Percentiles rank a stretch among this genome's conserved stretches.
These are phyloP conservation scores for Aspergillus cristatus DNA, from an alignment of 495 filamentous ascomycete genomes.

Conservation along the genomic window DNA sequence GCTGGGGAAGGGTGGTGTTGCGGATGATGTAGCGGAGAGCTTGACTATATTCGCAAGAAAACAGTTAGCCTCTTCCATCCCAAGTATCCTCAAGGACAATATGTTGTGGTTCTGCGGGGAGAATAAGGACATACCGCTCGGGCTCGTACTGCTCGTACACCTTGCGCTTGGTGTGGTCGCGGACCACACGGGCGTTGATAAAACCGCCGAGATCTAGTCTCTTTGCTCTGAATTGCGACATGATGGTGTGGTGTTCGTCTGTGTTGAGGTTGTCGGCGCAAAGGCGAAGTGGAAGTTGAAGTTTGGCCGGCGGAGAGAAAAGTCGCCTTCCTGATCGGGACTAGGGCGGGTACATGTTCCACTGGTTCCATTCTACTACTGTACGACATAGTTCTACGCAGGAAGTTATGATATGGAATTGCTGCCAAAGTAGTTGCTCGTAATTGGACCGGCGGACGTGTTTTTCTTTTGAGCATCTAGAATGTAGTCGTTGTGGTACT, in stretches of 20 bases:
- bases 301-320: conserved; percentile 16
- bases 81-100: background rate
- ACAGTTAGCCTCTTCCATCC: conserved; percentile 1
- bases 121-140: conserved; percentile 70
- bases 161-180: conserved; percentile 92
- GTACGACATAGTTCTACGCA: no score
- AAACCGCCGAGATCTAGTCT: conserved; percentile 80
- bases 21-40: conserved; percentile 90
- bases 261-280: background rate
- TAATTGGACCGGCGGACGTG: no score
- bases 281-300: no score
- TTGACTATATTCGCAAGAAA: conserved; percentile 51
- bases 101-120: no score
- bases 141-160: conserved; percentile 78
- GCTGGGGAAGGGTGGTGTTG: conserved; percentile 75
- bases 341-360: conserved; percentile 20
- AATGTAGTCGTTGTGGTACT: no score
- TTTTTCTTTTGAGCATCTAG: no score
- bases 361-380: background rate
- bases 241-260: conserved; percentile 18
- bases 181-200: conserved; percentile 72
- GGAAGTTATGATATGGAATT: no score
- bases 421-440: no score
- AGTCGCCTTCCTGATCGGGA: conserved; percentile 17
- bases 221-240: conserved; percentile 80